These are phyloP conservation scores for Candida manassasensis DNA, from an alignment of 805 yeast species.

Conservation along the genomic window DNA sequence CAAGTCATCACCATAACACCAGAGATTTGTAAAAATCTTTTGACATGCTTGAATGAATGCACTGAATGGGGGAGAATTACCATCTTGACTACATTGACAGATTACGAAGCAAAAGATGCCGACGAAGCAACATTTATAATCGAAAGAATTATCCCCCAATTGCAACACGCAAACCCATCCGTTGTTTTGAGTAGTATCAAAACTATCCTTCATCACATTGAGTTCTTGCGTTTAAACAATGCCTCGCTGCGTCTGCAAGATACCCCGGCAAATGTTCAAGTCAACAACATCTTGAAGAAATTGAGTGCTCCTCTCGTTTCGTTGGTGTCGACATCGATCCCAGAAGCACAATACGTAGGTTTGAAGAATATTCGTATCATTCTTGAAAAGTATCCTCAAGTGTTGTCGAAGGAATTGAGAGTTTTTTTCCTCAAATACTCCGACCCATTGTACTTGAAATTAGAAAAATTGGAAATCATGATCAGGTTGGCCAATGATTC, in stretches of 20 bases:
- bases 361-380: constrained; percentile 86
- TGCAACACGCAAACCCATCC: constrained; percentile 95
- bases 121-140: constrained; percentile 79
- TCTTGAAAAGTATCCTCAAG: constrained; percentile 79
- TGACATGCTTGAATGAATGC: constrained; percentile 89
- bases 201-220: constrained; percentile 67
- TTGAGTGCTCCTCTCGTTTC: constrained; percentile 84
- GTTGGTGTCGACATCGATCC: constrained; percentile 71
- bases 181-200: constrained; percentile 85
- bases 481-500: constrained; percentile 60
- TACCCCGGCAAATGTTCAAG: constrained; percentile 38
- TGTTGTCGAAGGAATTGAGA: constrained; percentile 73
- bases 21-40: constrained; percentile 52
- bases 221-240: too few species aligned
- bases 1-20: constrained; percentile 34
- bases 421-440: constrained; percentile 87
- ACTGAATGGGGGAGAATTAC: constrained; percentile 99
- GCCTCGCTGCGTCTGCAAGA: too few species aligned
- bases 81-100: constrained; percentile 74
- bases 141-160: constrained; percentile 88
- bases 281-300: constrained; percentile 53
- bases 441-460: constrained; percentile 73
- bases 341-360: constrained; percentile 93
- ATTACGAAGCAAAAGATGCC: constrained; percentile 51
- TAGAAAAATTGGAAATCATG: constrained; percentile 73